Percentiles rank a stretch among this genome's conserved stretches.
Evolutionary conservation across 169 alveolate species (phyloP).

Genomic region (Babesia bovis): DNA sequence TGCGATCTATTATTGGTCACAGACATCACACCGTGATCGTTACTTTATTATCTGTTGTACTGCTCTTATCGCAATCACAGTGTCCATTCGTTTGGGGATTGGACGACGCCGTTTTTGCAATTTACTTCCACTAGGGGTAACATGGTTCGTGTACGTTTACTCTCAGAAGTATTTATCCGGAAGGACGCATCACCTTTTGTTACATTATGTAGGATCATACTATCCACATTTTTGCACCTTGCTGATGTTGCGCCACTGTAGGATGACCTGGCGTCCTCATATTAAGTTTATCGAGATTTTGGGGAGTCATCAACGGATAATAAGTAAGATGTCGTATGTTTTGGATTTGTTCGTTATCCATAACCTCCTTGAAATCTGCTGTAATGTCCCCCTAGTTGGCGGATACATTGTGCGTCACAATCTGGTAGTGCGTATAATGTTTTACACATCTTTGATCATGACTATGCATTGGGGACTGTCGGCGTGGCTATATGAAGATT

Average conservation of each 20-base stretch:
- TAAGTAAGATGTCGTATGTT: slow-evolving; percentile 8
- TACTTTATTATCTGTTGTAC: not conserved
- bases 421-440: slow-evolving; percentile 17
- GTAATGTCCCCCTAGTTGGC: slow-evolving; percentile 27
- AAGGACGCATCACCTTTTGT: not conserved
- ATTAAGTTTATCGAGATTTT: slow-evolving; percentile 1
- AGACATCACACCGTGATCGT: slow-evolving; percentile 12
- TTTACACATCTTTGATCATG: slow-evolving; percentile 11
- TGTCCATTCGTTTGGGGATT: slow-evolving; percentile 23
- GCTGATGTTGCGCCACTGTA: slow-evolving; percentile 19
- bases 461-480: slow-evolving; percentile 24
- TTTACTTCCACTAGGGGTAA: slow-evolving; percentile 18
- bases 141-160: slow-evolving; percentile 7
- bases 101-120: slow-evolving; percentile 26
- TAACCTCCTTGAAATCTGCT: not conserved
- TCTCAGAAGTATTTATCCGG: not conserved
- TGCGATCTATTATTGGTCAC: slow-evolving; percentile 8
- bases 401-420: slow-evolving; percentile 1
- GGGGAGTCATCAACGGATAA: not conserved
- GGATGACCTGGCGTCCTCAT: slow-evolving; percentile 2
- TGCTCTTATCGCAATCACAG: not conserved
- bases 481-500: not conserved
- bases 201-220: not conserved
- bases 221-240: slow-evolving; percentile 5
- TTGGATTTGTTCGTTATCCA: slow-evolving; percentile 20